Conservation (phyloP, 164 flowering plant species). For the Chloranthus sessilifolius region DNA sequence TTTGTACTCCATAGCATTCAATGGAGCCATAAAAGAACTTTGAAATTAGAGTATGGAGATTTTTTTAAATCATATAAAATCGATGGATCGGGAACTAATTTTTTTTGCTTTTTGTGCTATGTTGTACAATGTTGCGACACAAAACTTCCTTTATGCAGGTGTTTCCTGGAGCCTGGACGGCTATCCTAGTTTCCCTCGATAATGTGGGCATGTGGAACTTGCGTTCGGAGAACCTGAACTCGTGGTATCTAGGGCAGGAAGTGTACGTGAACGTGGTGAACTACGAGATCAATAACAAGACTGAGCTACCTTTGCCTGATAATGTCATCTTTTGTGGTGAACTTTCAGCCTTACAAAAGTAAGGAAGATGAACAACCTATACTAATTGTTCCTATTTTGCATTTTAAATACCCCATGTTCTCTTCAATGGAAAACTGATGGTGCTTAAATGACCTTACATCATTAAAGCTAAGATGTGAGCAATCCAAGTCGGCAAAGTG, state of each 20-base stretch:
- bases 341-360: conserved; percentile 73
- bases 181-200: conserved; percentile 77
- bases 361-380: conserved; percentile 24
- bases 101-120: no score
- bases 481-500: no score
- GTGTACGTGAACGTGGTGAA: conserved; percentile 65
- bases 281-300: conserved; percentile 52
- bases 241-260: conserved; percentile 98
- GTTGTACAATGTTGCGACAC: no score
- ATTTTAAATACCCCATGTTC: neutral
- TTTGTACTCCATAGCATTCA: no score
- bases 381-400: neutral
- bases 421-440: neutral
- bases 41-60: no score
- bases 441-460: no score
- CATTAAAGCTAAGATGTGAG: no score
- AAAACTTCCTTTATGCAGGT: no score
- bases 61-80: no score
- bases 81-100: no score
- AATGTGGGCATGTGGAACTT: conserved; percentile 93
- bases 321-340: conserved; percentile 72
- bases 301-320: conserved; percentile 58
- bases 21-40: no score
- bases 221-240: conserved; percentile 65
- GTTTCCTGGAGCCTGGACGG: conserved; percentile 96